Conservation (phyloP, 73 alveolate genomes). For the Durusdinium trenchii region DNA sequence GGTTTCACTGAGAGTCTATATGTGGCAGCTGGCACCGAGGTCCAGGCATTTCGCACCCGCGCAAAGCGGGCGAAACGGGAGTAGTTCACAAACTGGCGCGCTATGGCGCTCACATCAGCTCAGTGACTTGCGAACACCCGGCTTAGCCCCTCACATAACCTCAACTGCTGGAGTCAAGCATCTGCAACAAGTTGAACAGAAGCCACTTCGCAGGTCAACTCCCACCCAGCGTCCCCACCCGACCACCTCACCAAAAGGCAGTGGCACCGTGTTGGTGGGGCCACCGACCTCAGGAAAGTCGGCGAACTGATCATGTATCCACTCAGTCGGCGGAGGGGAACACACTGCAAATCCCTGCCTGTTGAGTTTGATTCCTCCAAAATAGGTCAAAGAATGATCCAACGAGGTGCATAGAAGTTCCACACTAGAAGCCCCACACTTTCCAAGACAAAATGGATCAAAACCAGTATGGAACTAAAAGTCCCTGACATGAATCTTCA, state of each 20-base stretch:
- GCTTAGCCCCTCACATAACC: neutral
- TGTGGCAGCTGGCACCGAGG: neutral
- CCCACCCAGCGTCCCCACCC: neutral
- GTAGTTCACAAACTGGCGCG: slow-evolving; percentile 69
- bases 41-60: slow-evolving; percentile 45
- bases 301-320: neutral
- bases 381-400: neutral
- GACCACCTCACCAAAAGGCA: slow-evolving; percentile 72
- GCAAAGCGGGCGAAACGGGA: slow-evolving; percentile 71
- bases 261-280: slow-evolving; percentile 58
- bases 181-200: neutral
- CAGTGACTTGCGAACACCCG: neutral
- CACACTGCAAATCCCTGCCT: neutral
- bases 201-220: neutral
- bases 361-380: neutral
- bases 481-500: no score
- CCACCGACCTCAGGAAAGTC: slow-evolving; percentile 50
- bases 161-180: neutral
- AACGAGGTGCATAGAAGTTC: no score
- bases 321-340: neutral
- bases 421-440: no score
- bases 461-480: no score
- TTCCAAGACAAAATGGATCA: no score
- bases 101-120: neutral
- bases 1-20: no score